Evolutionary conservation across 169 alveolate genomes (phyloP).

Genomic region (Cyclospora cayetanensis): DNA sequence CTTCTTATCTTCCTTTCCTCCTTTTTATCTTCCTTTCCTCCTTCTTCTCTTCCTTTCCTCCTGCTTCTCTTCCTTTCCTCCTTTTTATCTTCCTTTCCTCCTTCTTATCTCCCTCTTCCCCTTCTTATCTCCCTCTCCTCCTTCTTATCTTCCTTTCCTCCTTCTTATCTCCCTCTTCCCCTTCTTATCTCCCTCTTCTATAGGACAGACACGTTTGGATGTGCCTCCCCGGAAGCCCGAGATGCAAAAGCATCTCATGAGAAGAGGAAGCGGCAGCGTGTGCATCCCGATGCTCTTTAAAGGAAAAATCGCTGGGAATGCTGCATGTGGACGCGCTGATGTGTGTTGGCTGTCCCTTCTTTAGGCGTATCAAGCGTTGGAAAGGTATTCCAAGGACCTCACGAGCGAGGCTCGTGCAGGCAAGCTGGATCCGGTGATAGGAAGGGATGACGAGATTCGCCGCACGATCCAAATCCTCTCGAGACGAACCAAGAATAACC

Average conservation of each 20-base stretch:
- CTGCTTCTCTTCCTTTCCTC: neutral
- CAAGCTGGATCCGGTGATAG: slow-evolving; percentile 90
- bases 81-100: neutral
- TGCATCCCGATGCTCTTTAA: neutral
- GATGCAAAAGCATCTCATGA: neutral
- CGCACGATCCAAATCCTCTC: slow-evolving; percentile 87
- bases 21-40: neutral
- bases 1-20: neutral
- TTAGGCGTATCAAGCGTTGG: slow-evolving; percentile 76
- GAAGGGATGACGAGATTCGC: slow-evolving; percentile 89
- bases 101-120: neutral
- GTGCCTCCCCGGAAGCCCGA: too few relatives aligned
- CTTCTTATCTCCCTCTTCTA: too few relatives aligned
- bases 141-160: too few relatives aligned
- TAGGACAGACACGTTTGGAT: too few relatives aligned
- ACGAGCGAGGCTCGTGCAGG: slow-evolving; percentile 90
- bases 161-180: too few relatives aligned
- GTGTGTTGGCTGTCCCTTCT: neutral
- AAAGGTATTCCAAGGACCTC: slow-evolving; percentile 84
- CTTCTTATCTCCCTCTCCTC: too few relatives aligned
- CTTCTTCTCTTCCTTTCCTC: neutral
- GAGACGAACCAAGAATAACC: slow-evolving; percentile 89
- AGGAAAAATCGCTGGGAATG: too few relatives aligned
- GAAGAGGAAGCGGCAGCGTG: neutral
- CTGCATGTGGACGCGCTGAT: neutral